Conservation (phyloP, 192 early-diverging fungal genomes). For the Backusella parvicylindrica region DNA sequence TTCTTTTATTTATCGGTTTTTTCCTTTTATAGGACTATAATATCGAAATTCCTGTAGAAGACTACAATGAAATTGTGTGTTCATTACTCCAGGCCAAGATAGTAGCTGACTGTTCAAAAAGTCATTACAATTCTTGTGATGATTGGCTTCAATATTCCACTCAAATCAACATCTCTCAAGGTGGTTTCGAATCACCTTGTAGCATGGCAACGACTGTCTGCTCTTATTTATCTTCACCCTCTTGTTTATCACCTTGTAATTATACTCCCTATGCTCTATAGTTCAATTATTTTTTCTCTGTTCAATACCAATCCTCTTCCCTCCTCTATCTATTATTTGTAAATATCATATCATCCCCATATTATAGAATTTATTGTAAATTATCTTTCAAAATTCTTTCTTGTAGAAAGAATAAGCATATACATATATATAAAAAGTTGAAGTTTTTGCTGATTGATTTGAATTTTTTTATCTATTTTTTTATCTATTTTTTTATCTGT, state of each 20-base stretch:
- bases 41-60: neutral
- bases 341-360: neutral
- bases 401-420: neutral
- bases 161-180: neutral
- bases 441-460: too few relatives aligned
- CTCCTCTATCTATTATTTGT: neutral
- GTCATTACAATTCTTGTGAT: neutral
- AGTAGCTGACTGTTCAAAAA: neutral
- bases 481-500: too few relatives aligned
- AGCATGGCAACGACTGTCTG: neutral
- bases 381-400: neutral
- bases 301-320: neutral
- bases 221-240: neutral
- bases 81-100: neutral
- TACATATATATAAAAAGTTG: neutral
- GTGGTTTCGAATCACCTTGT: neutral
- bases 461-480: too few relatives aligned
- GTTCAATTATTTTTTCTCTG: neutral
- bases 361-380: neutral
- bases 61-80: neutral
- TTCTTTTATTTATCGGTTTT: neutral
- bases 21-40: constrained; percentile 11
- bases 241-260: neutral
- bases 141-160: neutral
- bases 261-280: neutral